Conservation (phyloP, 2,329 filamentous ascomycete species). For the Curvularia sp. region DNA sequence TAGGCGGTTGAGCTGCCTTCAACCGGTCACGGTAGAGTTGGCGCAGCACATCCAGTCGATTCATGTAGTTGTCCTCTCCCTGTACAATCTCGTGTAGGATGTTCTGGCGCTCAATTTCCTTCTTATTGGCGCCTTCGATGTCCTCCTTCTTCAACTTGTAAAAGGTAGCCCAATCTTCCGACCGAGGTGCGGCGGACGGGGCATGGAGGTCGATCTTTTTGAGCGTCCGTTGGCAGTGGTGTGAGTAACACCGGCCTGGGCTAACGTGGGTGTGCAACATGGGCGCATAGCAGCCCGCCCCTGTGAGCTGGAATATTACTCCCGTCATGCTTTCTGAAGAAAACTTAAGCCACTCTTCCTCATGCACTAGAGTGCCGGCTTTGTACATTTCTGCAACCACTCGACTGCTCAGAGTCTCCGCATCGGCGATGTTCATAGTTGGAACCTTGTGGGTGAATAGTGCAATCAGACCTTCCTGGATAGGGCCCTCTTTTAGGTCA, state of each 20-base stretch:
- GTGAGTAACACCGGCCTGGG: constrained; percentile 84
- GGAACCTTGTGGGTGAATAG: constrained; percentile 95
- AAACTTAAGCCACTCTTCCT: constrained; percentile 98
- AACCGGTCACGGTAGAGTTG: constrained; percentile 86
- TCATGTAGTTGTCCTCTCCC: constrained; percentile 89
- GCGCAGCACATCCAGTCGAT: constrained; percentile 83
- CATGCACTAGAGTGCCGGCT: constrained; percentile 77
- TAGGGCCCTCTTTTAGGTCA: constrained; percentile 81
- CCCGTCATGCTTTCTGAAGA: constrained; percentile 80
- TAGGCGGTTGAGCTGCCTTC: constrained; percentile 72
- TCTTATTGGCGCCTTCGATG: constrained; percentile 73
- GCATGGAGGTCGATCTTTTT: constrained; percentile 91
- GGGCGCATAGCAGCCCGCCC: constrained; percentile 87
- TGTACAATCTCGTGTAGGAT: constrained; percentile 94
- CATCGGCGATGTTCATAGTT: constrained; percentile 98
- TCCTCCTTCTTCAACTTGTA: constrained; percentile 83
- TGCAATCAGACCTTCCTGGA: constrained; percentile 85
- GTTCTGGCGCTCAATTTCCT: constrained; percentile 92
- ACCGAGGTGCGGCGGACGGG: constrained; percentile 68
- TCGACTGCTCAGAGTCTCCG: constrained; percentile 79
- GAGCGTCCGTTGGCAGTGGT: constrained; percentile 90
- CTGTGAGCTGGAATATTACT: constrained; percentile 91
- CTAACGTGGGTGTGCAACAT: constrained; percentile 75
- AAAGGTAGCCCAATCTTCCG: constrained; percentile 87
- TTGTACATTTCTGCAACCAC: constrained; percentile 83